Evolutionary conservation across 805 yeast genomes (phyloP).

Genomic region (Gaillardinia entomophila): DNA sequence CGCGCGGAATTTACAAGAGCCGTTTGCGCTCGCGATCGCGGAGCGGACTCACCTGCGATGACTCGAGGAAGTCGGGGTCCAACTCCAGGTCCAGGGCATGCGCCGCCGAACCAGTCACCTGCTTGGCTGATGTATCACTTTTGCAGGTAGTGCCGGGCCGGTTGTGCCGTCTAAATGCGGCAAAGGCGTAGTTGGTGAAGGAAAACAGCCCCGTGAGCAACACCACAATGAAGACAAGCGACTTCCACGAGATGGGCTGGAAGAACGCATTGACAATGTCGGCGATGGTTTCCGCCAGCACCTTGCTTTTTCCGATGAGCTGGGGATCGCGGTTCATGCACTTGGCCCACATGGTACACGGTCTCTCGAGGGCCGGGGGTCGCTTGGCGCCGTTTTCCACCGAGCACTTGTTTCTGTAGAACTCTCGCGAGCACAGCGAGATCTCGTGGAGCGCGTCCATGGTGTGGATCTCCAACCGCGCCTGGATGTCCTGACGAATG

Average conservation of each 20-base stretch:
- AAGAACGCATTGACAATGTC: slow-evolving; percentile 75
- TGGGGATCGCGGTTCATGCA: slow-evolving; percentile 82
- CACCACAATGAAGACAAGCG: slow-evolving; percentile 45
- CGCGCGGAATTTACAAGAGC: too few species aligned
- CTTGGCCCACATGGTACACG: slow-evolving; percentile 69
- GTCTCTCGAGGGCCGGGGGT: slow-evolving; percentile 68
- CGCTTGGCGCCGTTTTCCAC: slow-evolving; percentile 39
- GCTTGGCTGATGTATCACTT: too few species aligned
- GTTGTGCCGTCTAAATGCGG: slow-evolving; percentile 21
- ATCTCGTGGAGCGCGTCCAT: slow-evolving; percentile 59
- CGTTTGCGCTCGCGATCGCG: too few species aligned
- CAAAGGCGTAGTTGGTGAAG: slow-evolving; percentile 47
- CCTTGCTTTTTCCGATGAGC: slow-evolving; percentile 56
- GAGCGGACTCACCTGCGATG: too few species aligned
- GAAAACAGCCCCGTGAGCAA: slow-evolving; percentile 48
- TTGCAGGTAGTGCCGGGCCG: too few species aligned
- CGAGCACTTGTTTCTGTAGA: slow-evolving; percentile 65
- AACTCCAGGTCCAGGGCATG: too few species aligned
- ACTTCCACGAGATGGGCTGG: slow-evolving; percentile 64
- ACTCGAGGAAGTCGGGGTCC: too few species aligned
- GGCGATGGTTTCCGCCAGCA: slow-evolving; percentile 79
- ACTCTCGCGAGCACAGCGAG: slow-evolving; percentile 63
- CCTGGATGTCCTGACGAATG: slow-evolving; percentile 62
- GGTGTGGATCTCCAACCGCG: slow-evolving; percentile 59
- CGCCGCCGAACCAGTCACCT: too few species aligned